Evolutionary conservation across 352 stramenopile genomes (phyloP), one percentile per base, ranked within the genome.

Genomic region (Globisporangium megalacanthum): DNA sequence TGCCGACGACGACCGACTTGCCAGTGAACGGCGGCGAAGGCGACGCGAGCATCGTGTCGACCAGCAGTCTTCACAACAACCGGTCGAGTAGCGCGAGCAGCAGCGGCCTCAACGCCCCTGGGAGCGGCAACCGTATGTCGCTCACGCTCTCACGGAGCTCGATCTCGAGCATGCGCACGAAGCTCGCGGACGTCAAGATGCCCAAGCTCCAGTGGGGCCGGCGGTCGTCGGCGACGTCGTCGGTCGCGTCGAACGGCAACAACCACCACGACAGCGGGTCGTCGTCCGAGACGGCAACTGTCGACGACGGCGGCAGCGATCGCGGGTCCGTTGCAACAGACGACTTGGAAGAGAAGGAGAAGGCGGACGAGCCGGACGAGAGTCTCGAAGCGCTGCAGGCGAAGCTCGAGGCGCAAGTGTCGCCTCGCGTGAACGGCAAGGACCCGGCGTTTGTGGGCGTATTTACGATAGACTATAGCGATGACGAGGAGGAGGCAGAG

Each of bases 381-480:
- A 77, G 41, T 54, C 58, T 44, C 46, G 77, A 39, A 58, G 74
- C 35, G n/a, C 25, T 52, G 61, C 61, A 35, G 53, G 58, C 36
- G 52, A 65, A n/a, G 58, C 25, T 49, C 50, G 52, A 48, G 49
- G 45, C n/a, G 33, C 52, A 15, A 65, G 59, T 53, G 39, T 54
- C 52, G 29, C 20, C 57, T 6, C 65, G 65, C 19, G 68, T 73
- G 29, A 33, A 60, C 22, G 75, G 82, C 45, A 73, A 73, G 62
- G 56, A 47, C 25, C 25, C 25, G 25, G 25, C 25, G 25, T 90
- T 90, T 61, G 77, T 87, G 17, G 80, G 75, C 15, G 77, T 90
- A 51, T 90, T 90, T 56, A 90, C 80, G 49, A 90, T 90, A 70
- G 79, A 88, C 55, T 85, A 89, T 61, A 89, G 79, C 55, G 80